Base-by-base conservation (phyloP, 2,329 filamentous ascomycete genomes). In the Xylariaceae sp. region DNA sequence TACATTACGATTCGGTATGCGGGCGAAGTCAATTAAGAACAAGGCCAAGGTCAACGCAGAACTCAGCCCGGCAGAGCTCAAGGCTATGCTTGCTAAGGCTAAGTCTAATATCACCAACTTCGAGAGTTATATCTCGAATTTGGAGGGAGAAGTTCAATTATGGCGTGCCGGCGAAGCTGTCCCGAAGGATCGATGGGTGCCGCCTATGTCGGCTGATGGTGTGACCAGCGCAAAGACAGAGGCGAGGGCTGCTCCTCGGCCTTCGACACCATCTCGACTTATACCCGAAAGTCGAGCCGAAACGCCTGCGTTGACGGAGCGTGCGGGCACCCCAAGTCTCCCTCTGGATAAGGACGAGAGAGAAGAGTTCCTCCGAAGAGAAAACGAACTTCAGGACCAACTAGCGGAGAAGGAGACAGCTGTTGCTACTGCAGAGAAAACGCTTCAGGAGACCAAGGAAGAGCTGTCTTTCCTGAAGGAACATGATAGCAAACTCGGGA, bases 41-140 rank as follows among this genome's bases (percentile, higher is more conserved):
- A 98, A 98, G 83, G 95, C 95, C 75, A 99, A 98, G 88, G 89
- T 99, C 83, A 99, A 99, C 72, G 93, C 93, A 44, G 95, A 99
- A 75, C 85, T 99, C 68, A 98, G 93, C 69, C 95, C 95, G 44
- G 87, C 92, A 12, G 95, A 99, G 75, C 86, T 99, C 80, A 99
- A 98, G 77, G 83, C 87, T 48, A 83, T 97, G 69, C 86, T 99
- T 72, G 93, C 91, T 77, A 96, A 96, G 76, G 91, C 92, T 14
- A 93, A 96, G 75, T 86, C 84, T 50, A 93, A 97, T 73, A 88
- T 95, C 64, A 91, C 90, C 20, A 93, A 86, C 16, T 98, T 96
- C 73, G 90, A 96, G 71, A 85, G 79, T 56, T 98, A 98, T 70
- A 90, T 98, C 58, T 82, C 86, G 19, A 89, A 82, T 40, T 78